These are phyloP conservation scores for Pholiota microspora DNA, from an alignment of 768 basidiomycete species.

Conservation along the genomic window DNA sequence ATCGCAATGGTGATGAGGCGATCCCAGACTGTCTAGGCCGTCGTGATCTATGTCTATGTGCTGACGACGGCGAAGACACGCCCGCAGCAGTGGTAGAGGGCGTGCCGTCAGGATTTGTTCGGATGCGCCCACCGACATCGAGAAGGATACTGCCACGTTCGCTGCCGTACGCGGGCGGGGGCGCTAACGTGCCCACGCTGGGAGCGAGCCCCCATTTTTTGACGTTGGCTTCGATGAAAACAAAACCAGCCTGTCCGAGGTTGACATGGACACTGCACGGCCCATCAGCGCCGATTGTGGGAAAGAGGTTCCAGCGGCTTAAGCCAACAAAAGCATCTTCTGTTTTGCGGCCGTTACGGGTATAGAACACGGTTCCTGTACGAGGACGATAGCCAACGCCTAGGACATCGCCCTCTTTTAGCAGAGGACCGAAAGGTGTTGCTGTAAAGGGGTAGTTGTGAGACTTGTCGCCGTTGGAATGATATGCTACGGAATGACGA, in stretches of 20 bases:
- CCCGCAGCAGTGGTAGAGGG: slow-evolving; percentile 35
- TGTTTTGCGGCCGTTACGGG: slow-evolving; percentile 94
- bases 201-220: slow-evolving; percentile 99
- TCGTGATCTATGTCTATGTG: slow-evolving; percentile 60
- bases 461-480: slow-evolving; percentile 95
- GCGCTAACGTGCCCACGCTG: slow-evolving; percentile 94
- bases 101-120: slow-evolving; percentile 35
- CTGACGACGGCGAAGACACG: slow-evolving; percentile 46
- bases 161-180: slow-evolving; percentile 96
- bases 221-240: slow-evolving; percentile 99
- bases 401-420: slow-evolving; percentile 94
- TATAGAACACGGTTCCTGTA: slow-evolving; percentile 98
- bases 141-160: slow-evolving; percentile 95
- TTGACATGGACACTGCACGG: slow-evolving; percentile 97
- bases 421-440: slow-evolving; percentile 72
- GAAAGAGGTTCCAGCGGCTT: slow-evolving; percentile 91
- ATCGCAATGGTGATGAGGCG: slow-evolving; percentile 68
- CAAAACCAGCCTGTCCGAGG: slow-evolving; percentile 96
- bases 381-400: slow-evolving; percentile 96
- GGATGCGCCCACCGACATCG: slow-evolving; percentile 74
- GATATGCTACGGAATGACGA: slow-evolving; percentile 90
- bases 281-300: slow-evolving; percentile 94
- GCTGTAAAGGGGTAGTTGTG: slow-evolving; percentile 96
- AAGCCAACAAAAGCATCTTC: slow-evolving; percentile 95
- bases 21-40: slow-evolving; percentile 44